Conservation (phyloP, 345 rosid genomes). For the Mallotus nudiflorus region DNA sequence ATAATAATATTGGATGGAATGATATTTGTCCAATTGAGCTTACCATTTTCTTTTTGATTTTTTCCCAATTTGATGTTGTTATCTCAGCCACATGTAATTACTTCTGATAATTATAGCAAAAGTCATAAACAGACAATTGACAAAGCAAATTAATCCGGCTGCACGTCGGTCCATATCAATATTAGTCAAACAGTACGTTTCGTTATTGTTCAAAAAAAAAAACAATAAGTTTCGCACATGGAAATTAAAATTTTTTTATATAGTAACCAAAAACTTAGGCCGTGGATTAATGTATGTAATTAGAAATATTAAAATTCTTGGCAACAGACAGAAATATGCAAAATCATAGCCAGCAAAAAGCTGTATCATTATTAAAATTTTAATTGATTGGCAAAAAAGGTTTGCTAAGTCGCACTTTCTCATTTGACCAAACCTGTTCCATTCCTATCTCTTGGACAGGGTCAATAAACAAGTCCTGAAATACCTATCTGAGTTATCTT, state of each 20-base stretch:
- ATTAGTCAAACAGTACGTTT: background rate
- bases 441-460: constrained; percentile 1
- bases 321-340: background rate
- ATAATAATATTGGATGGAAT: background rate
- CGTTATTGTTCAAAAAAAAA: no score
- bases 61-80: background rate
- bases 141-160: background rate
- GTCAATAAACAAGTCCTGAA: constrained; percentile 11
- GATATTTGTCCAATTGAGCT: background rate
- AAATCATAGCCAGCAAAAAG: background rate
- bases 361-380: constrained; percentile 17
- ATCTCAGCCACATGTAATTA: background rate
- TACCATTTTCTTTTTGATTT: background rate
- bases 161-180: background rate
- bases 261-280: no score
- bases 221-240: no score
- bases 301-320: background rate
- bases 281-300: background rate
- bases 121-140: constrained; percentile 18
- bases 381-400: background rate
- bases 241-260: no score
- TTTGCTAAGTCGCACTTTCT: constrained; percentile 12
- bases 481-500: background rate
- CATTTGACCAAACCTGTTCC: constrained; percentile 23
- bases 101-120: constrained; percentile 10